phyloP scores from a whole-genome alignment of 1,284 basidiomycete genomes.

The Ustilago esculenta region DNA sequence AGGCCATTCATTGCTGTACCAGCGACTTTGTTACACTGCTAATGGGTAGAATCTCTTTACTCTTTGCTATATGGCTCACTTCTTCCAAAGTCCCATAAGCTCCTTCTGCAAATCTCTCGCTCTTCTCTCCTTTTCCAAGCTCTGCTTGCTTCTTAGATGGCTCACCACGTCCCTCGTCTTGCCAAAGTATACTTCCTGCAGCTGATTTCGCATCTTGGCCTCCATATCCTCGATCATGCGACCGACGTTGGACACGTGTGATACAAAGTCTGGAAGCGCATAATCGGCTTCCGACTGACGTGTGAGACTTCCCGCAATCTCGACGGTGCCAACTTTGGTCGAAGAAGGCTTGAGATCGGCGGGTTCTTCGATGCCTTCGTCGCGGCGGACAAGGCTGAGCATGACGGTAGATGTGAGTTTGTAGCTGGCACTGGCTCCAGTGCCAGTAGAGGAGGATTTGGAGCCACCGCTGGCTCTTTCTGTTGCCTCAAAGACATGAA shows the following conservation, averaged over 20 bases:
- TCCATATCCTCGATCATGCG: constrained; percentile 98
- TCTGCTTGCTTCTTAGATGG: constrained; percentile 85
- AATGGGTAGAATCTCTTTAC: background rate
- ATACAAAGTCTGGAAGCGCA: constrained; percentile 63
- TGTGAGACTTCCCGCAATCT: constrained; percentile 93
- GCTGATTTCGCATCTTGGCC: constrained; percentile 94
- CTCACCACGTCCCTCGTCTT: constrained; percentile 96
- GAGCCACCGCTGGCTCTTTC: constrained; percentile 72
- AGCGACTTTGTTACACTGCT: too few relatives aligned
- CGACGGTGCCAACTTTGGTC: constrained; percentile 76
- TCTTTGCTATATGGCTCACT: constrained; percentile 13
- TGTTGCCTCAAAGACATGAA: constrained; percentile 94
- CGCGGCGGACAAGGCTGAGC: constrained; percentile 84
- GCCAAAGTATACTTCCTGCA: constrained; percentile 88
- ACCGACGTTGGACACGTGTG: constrained; percentile 91
- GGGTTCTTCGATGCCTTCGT: constrained; percentile 66
- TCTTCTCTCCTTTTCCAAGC: constrained; percentile 81
- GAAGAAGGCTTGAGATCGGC: constrained; percentile 23
- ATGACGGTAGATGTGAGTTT: constrained; percentile 97
- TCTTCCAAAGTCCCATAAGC: constrained; percentile 76
- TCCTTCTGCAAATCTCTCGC: constrained; percentile 91
- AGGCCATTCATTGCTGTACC: too few relatives aligned
- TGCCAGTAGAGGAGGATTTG: constrained; percentile 20
- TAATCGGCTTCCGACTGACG: constrained; percentile 79
- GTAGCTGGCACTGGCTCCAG: constrained; percentile 87